phyloP scores from a whole-genome alignment of 1,139 yeast genomes.

The Saccharomycopsis phalli region DNA sequence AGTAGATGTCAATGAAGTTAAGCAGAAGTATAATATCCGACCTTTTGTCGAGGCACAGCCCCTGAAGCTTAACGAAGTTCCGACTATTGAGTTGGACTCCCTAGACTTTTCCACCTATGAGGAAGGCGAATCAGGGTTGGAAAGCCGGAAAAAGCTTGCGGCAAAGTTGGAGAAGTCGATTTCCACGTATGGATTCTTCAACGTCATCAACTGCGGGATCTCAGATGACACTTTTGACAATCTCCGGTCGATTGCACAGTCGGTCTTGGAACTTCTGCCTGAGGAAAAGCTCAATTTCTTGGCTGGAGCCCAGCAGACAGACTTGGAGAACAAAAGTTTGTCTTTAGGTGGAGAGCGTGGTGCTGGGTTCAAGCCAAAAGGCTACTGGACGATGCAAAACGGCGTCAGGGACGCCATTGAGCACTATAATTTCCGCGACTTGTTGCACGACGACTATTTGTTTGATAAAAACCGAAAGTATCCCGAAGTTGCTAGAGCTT shows the following conservation, averaged over 20 bases:
- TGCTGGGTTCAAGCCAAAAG: slow-evolving; percentile 38
- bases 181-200: slow-evolving; percentile 38
- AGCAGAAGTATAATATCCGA: slow-evolving; percentile 28
- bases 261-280: slow-evolving; percentile 33
- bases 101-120: slow-evolving; percentile 31
- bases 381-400: slow-evolving; percentile 36
- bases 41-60: slow-evolving; percentile 30
- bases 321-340: slow-evolving; percentile 26
- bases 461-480: slow-evolving; percentile 23
- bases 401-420: slow-evolving; percentile 36
- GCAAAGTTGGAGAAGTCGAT: slow-evolving; percentile 31
- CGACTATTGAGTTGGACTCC: slow-evolving; percentile 28
- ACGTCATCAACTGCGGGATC: slow-evolving; percentile 33
- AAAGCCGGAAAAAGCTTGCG: slow-evolving; percentile 29
- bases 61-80: slow-evolving; percentile 23
- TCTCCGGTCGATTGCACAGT: slow-evolving; percentile 32
- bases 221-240: slow-evolving; percentile 27
- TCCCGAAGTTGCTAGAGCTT: slow-evolving; percentile 32
- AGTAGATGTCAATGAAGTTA: slow-evolving; percentile 20
- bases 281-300: slow-evolving; percentile 23
- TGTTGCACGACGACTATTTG: slow-evolving; percentile 27
- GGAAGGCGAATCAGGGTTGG: slow-evolving; percentile 30
- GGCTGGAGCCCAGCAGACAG: slow-evolving; percentile 33
- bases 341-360: slow-evolving; percentile 39
- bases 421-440: slow-evolving; percentile 34